Evolutionary conservation across 768 basidiomycete genomes (phyloP).

Genomic region (Galerina marginata): DNA sequence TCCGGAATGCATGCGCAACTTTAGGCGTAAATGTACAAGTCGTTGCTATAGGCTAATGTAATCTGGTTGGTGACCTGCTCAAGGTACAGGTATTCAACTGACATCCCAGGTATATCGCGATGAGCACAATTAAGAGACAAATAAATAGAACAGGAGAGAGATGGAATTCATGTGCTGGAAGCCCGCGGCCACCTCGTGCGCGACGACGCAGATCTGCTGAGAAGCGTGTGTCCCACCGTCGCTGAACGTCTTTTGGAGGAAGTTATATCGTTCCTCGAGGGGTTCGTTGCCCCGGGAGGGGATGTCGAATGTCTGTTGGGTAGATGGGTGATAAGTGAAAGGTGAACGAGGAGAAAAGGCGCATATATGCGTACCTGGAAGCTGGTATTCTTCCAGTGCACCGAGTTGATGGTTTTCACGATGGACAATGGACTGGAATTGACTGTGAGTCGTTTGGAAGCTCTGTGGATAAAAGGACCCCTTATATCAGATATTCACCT

Average conservation of each 20-base stretch:
- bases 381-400: conserved; percentile 58
- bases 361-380: conserved; percentile 47
- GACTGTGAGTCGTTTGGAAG: conserved; percentile 58
- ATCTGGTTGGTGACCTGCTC: no score
- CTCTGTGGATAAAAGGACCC: conserved; percentile 44
- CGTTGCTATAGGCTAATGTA: no score
- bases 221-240: conserved; percentile 46
- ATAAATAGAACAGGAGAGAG: neutral
- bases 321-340: neutral
- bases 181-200: conserved; percentile 49
- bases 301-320: conserved; percentile 57
- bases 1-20: no score
- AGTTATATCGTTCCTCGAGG: conserved; percentile 57
- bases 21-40: no score
- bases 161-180: conserved; percentile 47
- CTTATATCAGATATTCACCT: neutral
- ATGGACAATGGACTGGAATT: conserved; percentile 65
- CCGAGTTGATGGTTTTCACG: conserved; percentile 61
- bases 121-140: no score
- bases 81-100: no score
- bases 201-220: conserved; percentile 51
- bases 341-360: conserved; percentile 5
- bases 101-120: no score
- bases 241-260: conserved; percentile 53
- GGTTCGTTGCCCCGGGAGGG: conserved; percentile 52